Evolutionary conservation across 2,329 filamentous ascomycete species (phyloP).

Genomic region (Xylaria sp.): DNA sequence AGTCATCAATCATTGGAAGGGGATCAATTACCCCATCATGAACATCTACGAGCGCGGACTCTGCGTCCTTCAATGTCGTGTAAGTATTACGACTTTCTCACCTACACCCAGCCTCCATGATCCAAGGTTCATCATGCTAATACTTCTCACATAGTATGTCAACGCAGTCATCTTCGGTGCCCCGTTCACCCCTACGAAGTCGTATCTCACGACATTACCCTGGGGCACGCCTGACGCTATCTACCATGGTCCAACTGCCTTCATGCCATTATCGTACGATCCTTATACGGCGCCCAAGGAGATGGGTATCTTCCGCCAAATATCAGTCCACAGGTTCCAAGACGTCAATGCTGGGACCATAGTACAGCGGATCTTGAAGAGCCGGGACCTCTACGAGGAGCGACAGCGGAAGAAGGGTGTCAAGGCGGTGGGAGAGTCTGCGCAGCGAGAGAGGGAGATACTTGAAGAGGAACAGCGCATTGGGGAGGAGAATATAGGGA

Average conservation of each 20-base stretch:
- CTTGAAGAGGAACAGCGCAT: conserved; percentile 68
- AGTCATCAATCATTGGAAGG: conserved; percentile 96
- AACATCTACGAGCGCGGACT: conserved; percentile 97
- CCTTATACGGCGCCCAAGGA: conserved; percentile 83
- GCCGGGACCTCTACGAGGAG: conserved; percentile 88
- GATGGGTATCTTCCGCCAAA: conserved; percentile 85
- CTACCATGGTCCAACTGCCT: conserved; percentile 95
- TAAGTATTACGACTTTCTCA: conserved; percentile 55
- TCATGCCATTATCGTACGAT: conserved; percentile 83
- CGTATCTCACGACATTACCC: conserved; percentile 80
- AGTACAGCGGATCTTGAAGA: conserved; percentile 88
- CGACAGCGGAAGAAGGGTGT: conserved; percentile 89
- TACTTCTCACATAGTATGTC: conserved; percentile 72
- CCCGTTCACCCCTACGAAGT: conserved; percentile 83
- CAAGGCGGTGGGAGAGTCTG: conserved; percentile 81
- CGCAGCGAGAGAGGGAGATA: conserved; percentile 69
- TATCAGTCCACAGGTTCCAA: conserved; percentile 80
- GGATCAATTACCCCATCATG: conserved; percentile 99
- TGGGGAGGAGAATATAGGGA: conserved; percentile 56
- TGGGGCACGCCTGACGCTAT: conserved; percentile 80
- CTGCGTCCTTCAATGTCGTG: conserved; percentile 93
- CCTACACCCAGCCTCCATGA: background rate
- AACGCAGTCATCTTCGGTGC: conserved; percentile 89
- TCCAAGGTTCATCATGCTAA: conserved; percentile 19
- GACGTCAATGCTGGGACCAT: conserved; percentile 94